Conservation (phyloP, 2,329 filamentous ascomycete species). For the Dactylellina haptotyla region DNA sequence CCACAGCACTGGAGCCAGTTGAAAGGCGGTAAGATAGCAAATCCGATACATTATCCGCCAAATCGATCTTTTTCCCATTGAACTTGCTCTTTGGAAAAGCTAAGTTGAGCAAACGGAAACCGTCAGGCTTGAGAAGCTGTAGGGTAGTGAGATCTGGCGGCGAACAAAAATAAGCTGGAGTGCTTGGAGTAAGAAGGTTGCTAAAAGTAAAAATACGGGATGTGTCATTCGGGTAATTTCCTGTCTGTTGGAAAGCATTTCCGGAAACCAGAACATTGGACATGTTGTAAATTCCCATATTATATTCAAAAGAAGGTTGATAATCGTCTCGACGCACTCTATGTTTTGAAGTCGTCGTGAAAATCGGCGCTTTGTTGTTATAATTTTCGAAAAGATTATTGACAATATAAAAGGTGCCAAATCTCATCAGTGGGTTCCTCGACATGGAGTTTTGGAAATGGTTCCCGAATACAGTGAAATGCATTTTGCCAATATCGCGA, state of each 20-base stretch:
- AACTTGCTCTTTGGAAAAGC: slow-evolving; percentile 44
- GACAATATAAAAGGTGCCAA: slow-evolving; percentile 54
- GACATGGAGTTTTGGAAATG: slow-evolving; percentile 54
- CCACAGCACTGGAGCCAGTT: slow-evolving; percentile 27
- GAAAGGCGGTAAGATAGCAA: slow-evolving; percentile 29
- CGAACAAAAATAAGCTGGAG: slow-evolving; percentile 35
- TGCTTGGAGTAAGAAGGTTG: slow-evolving; percentile 46
- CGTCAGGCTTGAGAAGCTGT: slow-evolving; percentile 30
- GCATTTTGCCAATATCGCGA: slow-evolving; percentile 55
- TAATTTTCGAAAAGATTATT: slow-evolving; percentile 54
- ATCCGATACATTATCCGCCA: slow-evolving; percentile 25
- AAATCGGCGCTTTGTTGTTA: slow-evolving; percentile 50
- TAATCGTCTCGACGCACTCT: slow-evolving; percentile 23
- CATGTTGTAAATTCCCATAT: slow-evolving; percentile 54
- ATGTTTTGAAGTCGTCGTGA: slow-evolving; percentile 11
- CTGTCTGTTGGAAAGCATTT: slow-evolving; percentile 50
- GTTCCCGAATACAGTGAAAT: slow-evolving; percentile 53
- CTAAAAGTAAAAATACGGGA: slow-evolving; percentile 54
- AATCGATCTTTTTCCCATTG: slow-evolving; percentile 34
- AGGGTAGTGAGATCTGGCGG: slow-evolving; percentile 23
- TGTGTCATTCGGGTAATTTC: slow-evolving; percentile 41
- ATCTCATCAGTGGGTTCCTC: slow-evolving; percentile 54
- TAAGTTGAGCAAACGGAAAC: slow-evolving; percentile 24
- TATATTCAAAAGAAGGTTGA: slow-evolving; percentile 52
- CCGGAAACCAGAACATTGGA: slow-evolving; percentile 51